These are phyloP conservation scores for Akanthomyces lecanii DNA, from an alignment of 2,329 filamentous ascomycete species.

Conservation along the genomic window DNA sequence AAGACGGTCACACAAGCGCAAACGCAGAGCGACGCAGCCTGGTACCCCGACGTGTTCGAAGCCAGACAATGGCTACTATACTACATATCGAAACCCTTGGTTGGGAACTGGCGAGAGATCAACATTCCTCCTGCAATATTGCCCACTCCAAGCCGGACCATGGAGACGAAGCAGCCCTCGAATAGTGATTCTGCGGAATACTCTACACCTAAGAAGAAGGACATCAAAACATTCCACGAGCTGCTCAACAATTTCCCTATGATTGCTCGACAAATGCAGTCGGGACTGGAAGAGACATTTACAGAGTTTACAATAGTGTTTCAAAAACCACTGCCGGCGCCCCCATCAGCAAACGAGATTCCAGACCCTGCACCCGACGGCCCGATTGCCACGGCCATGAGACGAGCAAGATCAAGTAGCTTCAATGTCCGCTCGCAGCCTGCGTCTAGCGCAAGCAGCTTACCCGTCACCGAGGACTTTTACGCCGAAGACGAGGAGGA, in stretches of 20 bases:
- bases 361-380: constrained; percentile 56
- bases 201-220: constrained; percentile 64
- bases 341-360: constrained; percentile 58
- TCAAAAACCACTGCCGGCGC: constrained; percentile 76
- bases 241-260: constrained; percentile 88
- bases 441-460: constrained; percentile 25
- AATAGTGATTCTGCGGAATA: constrained; percentile 40
- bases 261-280: constrained; percentile 94
- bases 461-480: constrained; percentile 57
- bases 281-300: constrained; percentile 83
- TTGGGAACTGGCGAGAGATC: constrained; percentile 76
- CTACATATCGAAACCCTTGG: constrained; percentile 85
- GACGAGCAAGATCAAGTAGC: constrained; percentile 51
- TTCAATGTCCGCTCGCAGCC: constrained; percentile 27
- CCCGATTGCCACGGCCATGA: constrained; percentile 51
- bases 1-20: constrained; percentile 87
- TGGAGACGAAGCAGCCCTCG: constrained; percentile 34
- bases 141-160: constrained; percentile 38
- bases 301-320: constrained; percentile 83
- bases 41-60: constrained; percentile 85
- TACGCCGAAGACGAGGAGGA: constrained; percentile 89
- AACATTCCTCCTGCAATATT: constrained; percentile 65
- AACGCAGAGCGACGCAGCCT: constrained; percentile 76
- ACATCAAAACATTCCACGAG: constrained; percentile 86
- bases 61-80: constrained; percentile 94